Evolutionary conservation across 495 filamentous ascomycete genomes (phyloP).

Genomic region (Clavariopsis aquatica): DNA sequence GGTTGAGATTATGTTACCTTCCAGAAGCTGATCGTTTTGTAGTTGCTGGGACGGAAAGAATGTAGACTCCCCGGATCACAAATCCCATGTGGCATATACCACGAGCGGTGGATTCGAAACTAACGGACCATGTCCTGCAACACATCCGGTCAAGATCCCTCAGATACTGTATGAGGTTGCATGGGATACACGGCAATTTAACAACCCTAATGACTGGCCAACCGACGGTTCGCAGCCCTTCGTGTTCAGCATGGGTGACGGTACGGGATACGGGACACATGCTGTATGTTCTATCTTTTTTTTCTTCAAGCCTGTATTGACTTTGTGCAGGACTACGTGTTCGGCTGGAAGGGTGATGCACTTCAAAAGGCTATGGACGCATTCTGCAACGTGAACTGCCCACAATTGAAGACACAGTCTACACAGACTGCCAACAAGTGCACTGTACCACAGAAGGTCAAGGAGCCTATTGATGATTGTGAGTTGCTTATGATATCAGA

Average conservation of each 20-base stretch:
- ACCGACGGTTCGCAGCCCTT: slow-evolving; percentile 25
- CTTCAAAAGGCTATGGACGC: slow-evolving; percentile 23
- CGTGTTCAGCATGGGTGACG: slow-evolving; percentile 24
- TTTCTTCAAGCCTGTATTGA: not conserved
- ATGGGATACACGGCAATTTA: slow-evolving; percentile 26
- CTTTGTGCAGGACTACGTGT: slow-evolving; percentile 13
- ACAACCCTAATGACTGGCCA: slow-evolving; percentile 17
- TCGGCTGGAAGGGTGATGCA: slow-evolving; percentile 29
- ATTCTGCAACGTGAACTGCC: slow-evolving; percentile 21
- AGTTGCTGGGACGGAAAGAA: slow-evolving; percentile 31
- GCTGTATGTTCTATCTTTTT: not conserved
- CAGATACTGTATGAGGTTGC: slow-evolving; percentile 23
- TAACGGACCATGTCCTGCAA: slow-evolving; percentile 14
- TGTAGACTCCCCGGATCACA: slow-evolving; percentile 25
- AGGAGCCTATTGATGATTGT: slow-evolving; percentile 22
- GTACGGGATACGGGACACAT: slow-evolving; percentile 17
- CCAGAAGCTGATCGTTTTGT: not conserved
- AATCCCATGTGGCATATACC: slow-evolving; percentile 12
- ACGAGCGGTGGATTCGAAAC: slow-evolving; percentile 4
- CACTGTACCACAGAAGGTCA: slow-evolving; percentile 13
- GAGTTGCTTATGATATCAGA: not conserved
- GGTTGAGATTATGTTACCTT: not conserved
- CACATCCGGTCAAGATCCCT: slow-evolving; percentile 27
- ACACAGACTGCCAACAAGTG: slow-evolving; percentile 12
- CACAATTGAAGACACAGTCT: slow-evolving; percentile 9